Base-by-base conservation (phyloP, 495 filamentous ascomycete genomes). In the Glutinoglossum americanum region DNA sequence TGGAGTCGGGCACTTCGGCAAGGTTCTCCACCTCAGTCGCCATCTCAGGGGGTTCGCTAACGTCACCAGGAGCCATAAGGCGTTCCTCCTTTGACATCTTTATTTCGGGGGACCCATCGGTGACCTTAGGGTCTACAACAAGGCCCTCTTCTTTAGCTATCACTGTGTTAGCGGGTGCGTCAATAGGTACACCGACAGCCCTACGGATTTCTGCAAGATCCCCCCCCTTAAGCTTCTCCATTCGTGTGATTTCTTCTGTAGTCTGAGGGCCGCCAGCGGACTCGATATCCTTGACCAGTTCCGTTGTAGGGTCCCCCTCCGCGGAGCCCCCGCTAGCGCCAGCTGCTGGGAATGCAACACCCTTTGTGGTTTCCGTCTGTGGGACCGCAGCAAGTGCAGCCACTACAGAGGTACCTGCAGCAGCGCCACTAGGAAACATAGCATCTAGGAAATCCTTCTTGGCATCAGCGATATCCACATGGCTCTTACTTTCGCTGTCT, bases 1-100 rank as follows among this genome's bases (percentile, higher is more conserved):
- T 30, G 49, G 9, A 72, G 6, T 74, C 71, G 5, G 87, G 87
- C 5, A 85, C 84, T 15, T 53, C 49, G 6, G 7, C 25, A 27
- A 11, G 17, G 15, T 30, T 3, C 28, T 53, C 49, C 26, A 4
- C 28, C 26, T 51, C 21, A 51, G 47, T 15, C 21, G 15, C 21
- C 26, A n/a, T 3, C 6, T 25, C 44, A n/a, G 6, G 15, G 17
- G 15, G 17, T 48, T 48, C 44, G 32, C 32, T 11, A 5, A 35
- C 17, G 44, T 4, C 44, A 6, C 17, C n/a, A n/a, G n/a, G n/a
- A n/a, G n/a, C n/a, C n/a, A n/a, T n/a, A n/a, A n/a, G 44, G 17
- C 17, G 4, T n/a, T 25, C 44, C 17, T 48, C 17, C 15, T 25
- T 48, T 48, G 44, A 25, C 17, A 48, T 19, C 44, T n/a, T 6